These are phyloP conservation scores for Astragalus glycyphyllos DNA, from an alignment of 306 rosid species.

Conservation along the genomic window DNA sequence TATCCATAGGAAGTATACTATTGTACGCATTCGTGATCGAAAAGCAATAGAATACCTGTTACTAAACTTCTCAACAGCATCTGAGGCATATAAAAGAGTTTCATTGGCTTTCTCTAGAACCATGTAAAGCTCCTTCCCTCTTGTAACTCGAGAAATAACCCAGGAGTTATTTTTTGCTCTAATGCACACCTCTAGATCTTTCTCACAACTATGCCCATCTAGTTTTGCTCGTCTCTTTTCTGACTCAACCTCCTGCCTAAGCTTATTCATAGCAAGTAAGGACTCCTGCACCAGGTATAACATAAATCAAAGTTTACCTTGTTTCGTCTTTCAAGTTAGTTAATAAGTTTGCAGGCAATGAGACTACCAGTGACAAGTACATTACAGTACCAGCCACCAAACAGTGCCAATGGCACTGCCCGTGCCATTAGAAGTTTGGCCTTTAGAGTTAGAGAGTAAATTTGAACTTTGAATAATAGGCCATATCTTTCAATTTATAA, in stretches of 20 bases:
- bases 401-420: background rate
- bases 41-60: conserved; percentile 59
- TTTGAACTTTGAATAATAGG: conserved; percentile 28
- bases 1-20: conserved; percentile 27
- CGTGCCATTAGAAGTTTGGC: conserved; percentile 12
- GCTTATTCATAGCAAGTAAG: conserved; percentile 81
- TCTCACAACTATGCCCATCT: conserved; percentile 58
- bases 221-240: conserved; percentile 73
- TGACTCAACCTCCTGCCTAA: conserved; percentile 89
- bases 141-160: conserved; percentile 84
- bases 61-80: conserved; percentile 96
- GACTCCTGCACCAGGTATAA: conserved; percentile 69
- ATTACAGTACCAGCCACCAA: conserved; percentile 32
- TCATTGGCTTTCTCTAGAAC: conserved; percentile 94
- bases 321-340: conserved; percentile 8
- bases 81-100: conserved; percentile 90
- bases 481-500: conserved; percentile 26
- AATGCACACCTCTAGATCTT: conserved; percentile 83
- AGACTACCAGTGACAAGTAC: conserved; percentile 1
- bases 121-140: conserved; percentile 94
- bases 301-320: conserved; percentile 28
- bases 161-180: conserved; percentile 94
- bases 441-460: conserved; percentile 19
- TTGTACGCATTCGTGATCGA: conserved; percentile 3
- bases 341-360: conserved; percentile 29